A percentile compares a stretch with the other conserved stretches of the same genome.
These are phyloP conservation scores for Guillardia theta DNA, from an alignment of 78 protist species.

Conservation along the genomic window DNA sequence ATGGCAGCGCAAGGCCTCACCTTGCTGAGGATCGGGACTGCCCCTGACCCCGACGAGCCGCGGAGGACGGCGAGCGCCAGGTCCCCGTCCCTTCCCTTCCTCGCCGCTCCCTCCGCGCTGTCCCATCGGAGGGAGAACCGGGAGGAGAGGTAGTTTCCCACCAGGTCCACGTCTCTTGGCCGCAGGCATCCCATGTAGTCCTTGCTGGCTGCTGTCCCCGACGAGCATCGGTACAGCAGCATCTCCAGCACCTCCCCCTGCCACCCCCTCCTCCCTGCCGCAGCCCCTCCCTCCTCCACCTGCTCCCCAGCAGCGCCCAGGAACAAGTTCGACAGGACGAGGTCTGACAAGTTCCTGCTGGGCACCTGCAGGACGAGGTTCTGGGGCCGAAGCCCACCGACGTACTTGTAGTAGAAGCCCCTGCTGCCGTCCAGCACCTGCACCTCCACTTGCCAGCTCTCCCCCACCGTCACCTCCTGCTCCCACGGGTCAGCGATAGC, in stretches of 20 bases:
- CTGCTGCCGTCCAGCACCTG: background rate
- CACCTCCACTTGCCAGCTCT: constrained; percentile 12
- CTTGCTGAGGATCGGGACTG: background rate
- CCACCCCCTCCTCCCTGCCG: constrained; percentile 18
- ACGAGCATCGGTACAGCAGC: background rate
- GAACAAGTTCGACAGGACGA: background rate
- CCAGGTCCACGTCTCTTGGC: background rate
- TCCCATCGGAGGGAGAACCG: background rate
- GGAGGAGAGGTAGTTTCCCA: background rate
- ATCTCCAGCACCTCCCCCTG: constrained; percentile 3
- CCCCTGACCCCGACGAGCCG: background rate
- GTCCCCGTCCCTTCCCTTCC: background rate
- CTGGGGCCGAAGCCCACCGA: background rate
- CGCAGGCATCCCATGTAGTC: background rate
- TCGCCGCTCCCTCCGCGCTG: background rate
- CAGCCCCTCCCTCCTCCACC: background rate
- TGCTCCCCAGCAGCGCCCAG: background rate
- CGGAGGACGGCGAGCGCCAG: background rate
- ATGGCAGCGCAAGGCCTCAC: background rate
- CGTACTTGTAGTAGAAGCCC: background rate
- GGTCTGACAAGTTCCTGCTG: too few species aligned
- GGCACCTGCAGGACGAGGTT: background rate
- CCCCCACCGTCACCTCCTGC: background rate
- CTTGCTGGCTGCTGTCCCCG: background rate
- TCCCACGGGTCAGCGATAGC: too few species aligned